Percentiles rank a stretch among this genome's conserved stretches.
These are phyloP conservation scores for Carex myosuroides DNA, from an alignment of 176 grass and related monocot species.

Conservation along the genomic window DNA sequence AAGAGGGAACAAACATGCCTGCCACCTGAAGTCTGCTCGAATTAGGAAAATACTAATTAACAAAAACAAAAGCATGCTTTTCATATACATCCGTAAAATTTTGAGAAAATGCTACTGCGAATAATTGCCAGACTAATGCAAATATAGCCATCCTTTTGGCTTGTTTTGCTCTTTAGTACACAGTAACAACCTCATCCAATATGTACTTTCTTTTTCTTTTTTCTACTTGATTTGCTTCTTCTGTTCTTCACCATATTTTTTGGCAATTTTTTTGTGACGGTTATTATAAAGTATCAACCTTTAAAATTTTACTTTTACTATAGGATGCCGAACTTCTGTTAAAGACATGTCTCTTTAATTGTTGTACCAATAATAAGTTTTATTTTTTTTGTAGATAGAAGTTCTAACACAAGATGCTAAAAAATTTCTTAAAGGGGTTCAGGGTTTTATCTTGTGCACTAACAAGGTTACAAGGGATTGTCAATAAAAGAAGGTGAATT, in stretches of 20 bases:
- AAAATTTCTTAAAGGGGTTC: background rate
- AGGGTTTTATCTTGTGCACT: background rate
- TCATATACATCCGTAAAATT: background rate
- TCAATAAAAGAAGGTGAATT: too few relatives aligned
- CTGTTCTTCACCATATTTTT: background rate
- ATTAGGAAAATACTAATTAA: slow-evolving; percentile 41
- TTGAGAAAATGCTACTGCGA: background rate
- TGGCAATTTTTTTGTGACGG: background rate
- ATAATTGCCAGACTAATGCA: background rate
- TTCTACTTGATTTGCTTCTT: background rate
- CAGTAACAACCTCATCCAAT: background rate
- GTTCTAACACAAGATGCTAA: background rate
- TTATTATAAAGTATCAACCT: too few relatives aligned
- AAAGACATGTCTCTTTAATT: background rate
- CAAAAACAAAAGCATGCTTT: slow-evolving; percentile 23
- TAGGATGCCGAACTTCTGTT: too few relatives aligned
- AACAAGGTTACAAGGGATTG: too few relatives aligned
- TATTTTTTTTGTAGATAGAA: background rate
- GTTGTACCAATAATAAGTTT: background rate
- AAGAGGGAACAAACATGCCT: slow-evolving; percentile 62
- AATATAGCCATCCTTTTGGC: background rate
- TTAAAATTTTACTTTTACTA: too few relatives aligned
- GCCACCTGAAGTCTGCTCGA: slow-evolving; percentile 50
- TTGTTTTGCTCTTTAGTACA: background rate
- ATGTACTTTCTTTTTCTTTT: background rate